Evolutionary conservation across 768 basidiomycete species (phyloP).

Genomic region (Xerocomellus amylosporus): DNA sequence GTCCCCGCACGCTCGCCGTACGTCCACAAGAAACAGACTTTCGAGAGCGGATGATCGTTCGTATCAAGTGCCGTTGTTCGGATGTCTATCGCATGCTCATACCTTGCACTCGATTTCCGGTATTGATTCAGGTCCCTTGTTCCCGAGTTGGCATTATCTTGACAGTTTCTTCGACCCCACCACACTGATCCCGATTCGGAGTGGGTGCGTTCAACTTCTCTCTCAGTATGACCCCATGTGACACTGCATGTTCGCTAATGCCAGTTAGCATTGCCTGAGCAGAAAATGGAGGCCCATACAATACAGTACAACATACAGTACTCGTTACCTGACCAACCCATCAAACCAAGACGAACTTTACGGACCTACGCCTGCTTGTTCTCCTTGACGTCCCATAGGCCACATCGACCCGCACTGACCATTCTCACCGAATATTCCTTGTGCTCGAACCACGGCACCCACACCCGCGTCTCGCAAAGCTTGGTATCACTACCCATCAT

Average conservation of each 20-base stretch:
- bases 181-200: too few relatives aligned
- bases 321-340: not conserved
- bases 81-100: too few relatives aligned
- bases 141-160: too few relatives aligned
- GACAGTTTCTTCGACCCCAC: too few relatives aligned
- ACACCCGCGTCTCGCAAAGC: slow-evolving; percentile 18
- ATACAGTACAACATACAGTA: not conserved
- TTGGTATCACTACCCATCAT: not conserved
- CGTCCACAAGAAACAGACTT: not conserved
- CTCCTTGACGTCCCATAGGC: slow-evolving; percentile 19
- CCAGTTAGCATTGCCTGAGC: too few relatives aligned
- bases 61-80: not conserved
- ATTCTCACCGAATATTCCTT: slow-evolving; percentile 19
- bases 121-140: too few relatives aligned
- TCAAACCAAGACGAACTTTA: not conserved
- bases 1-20: slow-evolving; percentile 1
- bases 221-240: too few relatives aligned
- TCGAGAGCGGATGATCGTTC: not conserved
- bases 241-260: too few relatives aligned
- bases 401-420: not conserved
- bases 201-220: too few relatives aligned
- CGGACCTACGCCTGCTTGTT: slow-evolving; percentile 6
- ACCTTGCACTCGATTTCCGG: too few relatives aligned
- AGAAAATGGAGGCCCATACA: not conserved
- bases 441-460: slow-evolving; percentile 23